phyloP scores from a whole-genome alignment of 2,329 filamentous ascomycete species.

The Aureobasidium mangrovei region DNA sequence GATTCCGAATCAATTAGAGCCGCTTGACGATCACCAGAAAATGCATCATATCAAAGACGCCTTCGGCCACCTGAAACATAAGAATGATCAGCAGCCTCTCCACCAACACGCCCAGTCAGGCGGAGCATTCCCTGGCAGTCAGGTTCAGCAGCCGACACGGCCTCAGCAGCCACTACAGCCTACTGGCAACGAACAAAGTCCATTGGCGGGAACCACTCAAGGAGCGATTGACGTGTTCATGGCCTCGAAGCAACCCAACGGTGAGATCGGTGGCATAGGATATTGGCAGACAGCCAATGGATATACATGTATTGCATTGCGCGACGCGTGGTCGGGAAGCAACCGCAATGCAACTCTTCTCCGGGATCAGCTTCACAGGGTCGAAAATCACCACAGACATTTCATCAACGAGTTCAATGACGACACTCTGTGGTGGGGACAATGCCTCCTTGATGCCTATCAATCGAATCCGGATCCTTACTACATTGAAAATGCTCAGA shows the following conservation, averaged over 20 bases:
- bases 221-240: slow-evolving; percentile 21
- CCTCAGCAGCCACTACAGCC: neutral
- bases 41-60: slow-evolving; percentile 12
- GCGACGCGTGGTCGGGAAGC: slow-evolving; percentile 20
- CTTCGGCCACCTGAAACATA: neutral
- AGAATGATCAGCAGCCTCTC: slow-evolving; percentile 3
- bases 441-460: slow-evolving; percentile 21
- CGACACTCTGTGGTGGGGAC: slow-evolving; percentile 24
- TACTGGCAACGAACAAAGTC: neutral
- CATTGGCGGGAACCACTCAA: slow-evolving; percentile 16
- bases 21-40: neutral
- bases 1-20: too few relatives aligned
- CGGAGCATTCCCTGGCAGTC: neutral
- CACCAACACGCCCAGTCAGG: neutral
- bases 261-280: slow-evolving; percentile 22
- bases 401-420: slow-evolving; percentile 25
- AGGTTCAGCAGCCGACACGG: slow-evolving; percentile 5
- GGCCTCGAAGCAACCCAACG: slow-evolving; percentile 18
- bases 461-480: slow-evolving; percentile 18
- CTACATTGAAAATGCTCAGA: slow-evolving; percentile 20
- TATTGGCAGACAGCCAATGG: slow-evolving; percentile 26
- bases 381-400: slow-evolving; percentile 17
- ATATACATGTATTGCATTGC: slow-evolving; percentile 24
- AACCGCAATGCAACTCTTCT: slow-evolving; percentile 19
- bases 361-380: slow-evolving; percentile 15